Percentiles rank a stretch among this genome's conserved stretches.
phyloP scores from a whole-genome alignment of 768 basidiomycete genomes.

The Hericium rajendrae region DNA sequence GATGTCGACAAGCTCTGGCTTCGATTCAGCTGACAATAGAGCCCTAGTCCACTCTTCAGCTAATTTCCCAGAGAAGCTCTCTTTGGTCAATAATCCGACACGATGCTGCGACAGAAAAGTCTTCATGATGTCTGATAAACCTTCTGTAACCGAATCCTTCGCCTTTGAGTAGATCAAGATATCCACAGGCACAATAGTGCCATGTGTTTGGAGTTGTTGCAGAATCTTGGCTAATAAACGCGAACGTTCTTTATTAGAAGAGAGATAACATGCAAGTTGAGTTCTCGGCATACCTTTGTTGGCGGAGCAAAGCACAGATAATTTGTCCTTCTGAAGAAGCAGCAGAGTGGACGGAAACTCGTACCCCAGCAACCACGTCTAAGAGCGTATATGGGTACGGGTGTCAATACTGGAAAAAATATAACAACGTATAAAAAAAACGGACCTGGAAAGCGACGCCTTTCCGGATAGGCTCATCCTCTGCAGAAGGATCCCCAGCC shows the following conservation, averaged over 20 bases:
- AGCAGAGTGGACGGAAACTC: conserved; percentile 94
- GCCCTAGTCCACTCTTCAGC: conserved; percentile 77
- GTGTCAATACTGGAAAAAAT: not conserved
- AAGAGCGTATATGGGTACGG: not conserved
- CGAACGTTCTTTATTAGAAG: not conserved
- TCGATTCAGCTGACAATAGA: conserved; percentile 40
- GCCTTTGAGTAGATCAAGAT: conserved; percentile 71
- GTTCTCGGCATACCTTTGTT: conserved; percentile 59
- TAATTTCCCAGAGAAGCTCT: conserved; percentile 77
- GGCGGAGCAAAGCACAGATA: conserved; percentile 76
- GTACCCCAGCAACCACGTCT: conserved; percentile 97
- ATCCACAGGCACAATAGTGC: conserved; percentile 54
- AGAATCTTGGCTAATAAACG: conserved; percentile 67
- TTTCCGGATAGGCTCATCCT: conserved; percentile 87
- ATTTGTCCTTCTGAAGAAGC: conserved; percentile 67
- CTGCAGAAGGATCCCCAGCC: conserved; percentile 39
- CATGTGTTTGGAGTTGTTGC: conserved; percentile 58
- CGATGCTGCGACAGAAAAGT: conserved; percentile 51
- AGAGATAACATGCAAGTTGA: not conserved
- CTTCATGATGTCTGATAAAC: conserved; percentile 58
- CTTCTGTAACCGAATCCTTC: conserved; percentile 69
- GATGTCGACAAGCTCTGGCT: conserved; percentile 76
- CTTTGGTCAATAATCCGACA: conserved; percentile 74
- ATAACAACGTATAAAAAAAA: not conserved
- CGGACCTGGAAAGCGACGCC: conserved; percentile 86